A percentile compares a stretch with the other conserved stretches of the same genome.
These are phyloP conservation scores for Apodospora peruviana DNA, from an alignment of 495 filamentous ascomycete genomes.

Conservation along the genomic window DNA sequence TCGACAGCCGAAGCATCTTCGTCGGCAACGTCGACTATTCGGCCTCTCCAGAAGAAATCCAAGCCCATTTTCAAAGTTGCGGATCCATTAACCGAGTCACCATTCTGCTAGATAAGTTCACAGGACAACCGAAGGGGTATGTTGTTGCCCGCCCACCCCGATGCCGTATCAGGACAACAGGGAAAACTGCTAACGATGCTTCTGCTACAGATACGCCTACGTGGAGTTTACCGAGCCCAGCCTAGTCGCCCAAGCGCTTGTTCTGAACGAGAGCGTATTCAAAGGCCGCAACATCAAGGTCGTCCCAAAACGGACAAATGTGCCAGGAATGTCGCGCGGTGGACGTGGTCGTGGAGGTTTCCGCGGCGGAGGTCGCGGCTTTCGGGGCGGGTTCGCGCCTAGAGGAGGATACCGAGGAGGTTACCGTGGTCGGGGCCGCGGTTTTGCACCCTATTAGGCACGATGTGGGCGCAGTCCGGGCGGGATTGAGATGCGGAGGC, in stretches of 20 bases:
- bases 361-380: conserved; percentile 51
- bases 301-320: conserved; percentile 93
- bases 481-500: background rate
- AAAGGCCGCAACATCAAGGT: conserved; percentile 95
- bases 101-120: conserved; percentile 96
- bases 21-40: conserved; percentile 99
- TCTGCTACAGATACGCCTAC: conserved; percentile 79
- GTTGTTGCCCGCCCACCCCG: conserved; percentile 23
- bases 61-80: conserved; percentile 97
- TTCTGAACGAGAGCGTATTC: conserved; percentile 95
- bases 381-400: conserved; percentile 50
- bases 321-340: conserved; percentile 81
- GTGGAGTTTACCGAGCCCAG: conserved; percentile 97
- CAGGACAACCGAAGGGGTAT: conserved; percentile 96
- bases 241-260: conserved; percentile 86
- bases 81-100: conserved; percentile 98
- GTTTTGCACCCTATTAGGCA: conserved; percentile 71
- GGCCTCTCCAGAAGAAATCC: conserved; percentile 96
- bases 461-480: background rate
- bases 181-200: no score
- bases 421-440: conserved; percentile 72
- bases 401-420: conserved; percentile 77
- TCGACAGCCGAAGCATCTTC: conserved; percentile 94
- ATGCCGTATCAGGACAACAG: no score
- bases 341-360: conserved; percentile 59